A percentile compares a stretch with the other conserved stretches of the same genome.
Conservation (phyloP, 352 stramenopile genomes). For the Globisporangium takayamanum region DNA sequence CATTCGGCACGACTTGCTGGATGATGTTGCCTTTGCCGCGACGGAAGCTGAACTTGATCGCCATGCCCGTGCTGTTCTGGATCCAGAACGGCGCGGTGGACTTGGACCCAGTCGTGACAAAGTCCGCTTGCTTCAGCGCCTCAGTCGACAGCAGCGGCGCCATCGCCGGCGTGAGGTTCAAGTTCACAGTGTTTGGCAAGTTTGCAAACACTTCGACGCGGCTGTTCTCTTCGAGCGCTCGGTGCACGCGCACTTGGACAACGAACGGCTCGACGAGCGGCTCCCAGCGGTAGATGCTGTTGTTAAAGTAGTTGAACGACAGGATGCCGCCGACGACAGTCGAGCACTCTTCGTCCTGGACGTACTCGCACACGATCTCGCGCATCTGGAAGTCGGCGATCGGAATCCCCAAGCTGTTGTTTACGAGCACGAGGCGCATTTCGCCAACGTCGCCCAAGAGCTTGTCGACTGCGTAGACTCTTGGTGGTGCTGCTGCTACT, state of each 20-base stretch:
- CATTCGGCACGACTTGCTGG: slow-evolving; percentile 59
- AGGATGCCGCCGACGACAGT: slow-evolving; percentile 72
- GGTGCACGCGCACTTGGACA: slow-evolving; percentile 67
- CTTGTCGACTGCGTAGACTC: slow-evolving; percentile 60
- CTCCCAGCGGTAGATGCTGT: slow-evolving; percentile 89
- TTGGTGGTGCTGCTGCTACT: not conserved
- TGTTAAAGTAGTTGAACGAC: slow-evolving; percentile 88
- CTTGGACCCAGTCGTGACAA: slow-evolving; percentile 82
- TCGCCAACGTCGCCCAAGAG: slow-evolving; percentile 81
- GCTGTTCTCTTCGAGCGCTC: slow-evolving; percentile 62
- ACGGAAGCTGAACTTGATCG: slow-evolving; percentile 85
- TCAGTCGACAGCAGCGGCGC: slow-evolving; percentile 76
- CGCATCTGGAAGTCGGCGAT: slow-evolving; percentile 83
- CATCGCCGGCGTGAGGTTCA: slow-evolving; percentile 87
- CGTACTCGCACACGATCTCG: slow-evolving; percentile 86
- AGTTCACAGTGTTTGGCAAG: slow-evolving; percentile 78
- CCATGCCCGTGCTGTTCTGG: slow-evolving; percentile 78
- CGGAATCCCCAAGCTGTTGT: slow-evolving; percentile 84
- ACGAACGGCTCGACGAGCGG: slow-evolving; percentile 81
- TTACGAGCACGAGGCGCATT: slow-evolving; percentile 79
- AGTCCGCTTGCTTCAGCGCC: slow-evolving; percentile 74
- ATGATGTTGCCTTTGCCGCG: slow-evolving; percentile 73
- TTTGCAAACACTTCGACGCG: slow-evolving; percentile 76
- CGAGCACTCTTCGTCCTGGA: slow-evolving; percentile 79
- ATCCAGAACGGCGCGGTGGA: slow-evolving; percentile 87